phyloP scores from a whole-genome alignment of 129 eudicot species.

The Artemisia argyi region DNA sequence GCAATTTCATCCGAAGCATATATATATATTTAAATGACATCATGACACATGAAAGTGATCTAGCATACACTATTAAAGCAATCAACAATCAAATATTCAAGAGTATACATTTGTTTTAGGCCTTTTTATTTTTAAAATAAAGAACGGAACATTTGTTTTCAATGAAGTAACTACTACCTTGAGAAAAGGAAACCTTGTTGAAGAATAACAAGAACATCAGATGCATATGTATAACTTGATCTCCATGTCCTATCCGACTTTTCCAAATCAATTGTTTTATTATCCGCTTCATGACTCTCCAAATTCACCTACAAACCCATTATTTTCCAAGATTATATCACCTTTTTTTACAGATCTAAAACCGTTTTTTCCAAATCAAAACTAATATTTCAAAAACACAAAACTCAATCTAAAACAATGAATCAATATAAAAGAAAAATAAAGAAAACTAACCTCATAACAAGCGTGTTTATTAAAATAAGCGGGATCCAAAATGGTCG shows the following conservation, averaged over 20 bases:
- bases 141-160: not conserved
- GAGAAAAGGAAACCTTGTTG: slow-evolving; percentile 55
- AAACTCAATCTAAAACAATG: too few relatives aligned
- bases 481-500: too few relatives aligned
- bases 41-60: not conserved
- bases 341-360: too few relatives aligned
- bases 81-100: slow-evolving; percentile 1
- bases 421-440: too few relatives aligned
- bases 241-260: slow-evolving; percentile 66
- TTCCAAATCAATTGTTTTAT: slow-evolving; percentile 36
- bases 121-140: not conserved
- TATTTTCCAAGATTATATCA: slow-evolving; percentile 3
- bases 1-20: not conserved
- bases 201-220: slow-evolving; percentile 61
- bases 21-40: not conserved
- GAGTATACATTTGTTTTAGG: not conserved
- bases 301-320: slow-evolving; percentile 39
- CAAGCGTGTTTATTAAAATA: too few relatives aligned
- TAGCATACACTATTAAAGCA: slow-evolving; percentile 5
- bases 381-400: too few relatives aligned
- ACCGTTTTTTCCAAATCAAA: too few relatives aligned
- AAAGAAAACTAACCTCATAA: too few relatives aligned
- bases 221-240: slow-evolving; percentile 64
- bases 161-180: slow-evolving; percentile 31
- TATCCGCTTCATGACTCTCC: slow-evolving; percentile 44